A percentile compares a stretch with the other conserved stretches of the same genome.
Evolutionary conservation across 2,329 filamentous ascomycete genomes (phyloP).

Genomic region (Cercospora brassicicola): DNA sequence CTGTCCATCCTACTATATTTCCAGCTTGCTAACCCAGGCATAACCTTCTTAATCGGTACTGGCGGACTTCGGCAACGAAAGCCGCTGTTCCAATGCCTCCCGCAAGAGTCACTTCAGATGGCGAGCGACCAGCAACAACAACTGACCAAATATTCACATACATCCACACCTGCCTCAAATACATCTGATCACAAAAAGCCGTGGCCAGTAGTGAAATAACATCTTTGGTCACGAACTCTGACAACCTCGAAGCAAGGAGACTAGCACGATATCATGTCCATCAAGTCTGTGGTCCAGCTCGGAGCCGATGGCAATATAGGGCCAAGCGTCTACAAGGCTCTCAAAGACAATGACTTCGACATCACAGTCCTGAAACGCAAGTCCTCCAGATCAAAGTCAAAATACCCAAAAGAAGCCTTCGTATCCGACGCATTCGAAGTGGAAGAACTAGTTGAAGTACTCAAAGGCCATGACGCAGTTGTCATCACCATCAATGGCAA

Average conservation of each 20-base stretch:
- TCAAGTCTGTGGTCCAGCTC: conserved; percentile 49
- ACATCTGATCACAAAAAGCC: too few relatives aligned
- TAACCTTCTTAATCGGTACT: conserved; percentile 1
- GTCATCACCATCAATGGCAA: conserved; percentile 50
- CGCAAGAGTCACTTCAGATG: neutral
- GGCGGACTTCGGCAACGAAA: conserved; percentile 8
- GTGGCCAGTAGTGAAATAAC: too few relatives aligned
- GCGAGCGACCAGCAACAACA: neutral
- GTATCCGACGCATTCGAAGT: conserved; percentile 52
- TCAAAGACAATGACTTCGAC: conserved; percentile 50
- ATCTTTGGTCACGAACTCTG: too few relatives aligned
- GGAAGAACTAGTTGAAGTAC: conserved; percentile 51
- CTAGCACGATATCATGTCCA: conserved; percentile 22
- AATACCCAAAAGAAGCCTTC: conserved; percentile 36
- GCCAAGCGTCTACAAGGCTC: conserved; percentile 43
- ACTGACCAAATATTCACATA: neutral
- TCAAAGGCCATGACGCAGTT: conserved; percentile 60
- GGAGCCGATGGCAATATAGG: conserved; percentile 50
- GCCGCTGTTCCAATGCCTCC: neutral
- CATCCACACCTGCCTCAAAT: neutral
- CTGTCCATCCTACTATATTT: neutral
- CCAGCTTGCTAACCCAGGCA: neutral
- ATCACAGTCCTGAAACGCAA: conserved; percentile 58
- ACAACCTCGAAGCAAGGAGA: neutral
- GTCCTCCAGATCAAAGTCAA: conserved; percentile 47